Conservation (phyloP, 208 protist genomes). For the Tritrichomonas foetus region DNA sequence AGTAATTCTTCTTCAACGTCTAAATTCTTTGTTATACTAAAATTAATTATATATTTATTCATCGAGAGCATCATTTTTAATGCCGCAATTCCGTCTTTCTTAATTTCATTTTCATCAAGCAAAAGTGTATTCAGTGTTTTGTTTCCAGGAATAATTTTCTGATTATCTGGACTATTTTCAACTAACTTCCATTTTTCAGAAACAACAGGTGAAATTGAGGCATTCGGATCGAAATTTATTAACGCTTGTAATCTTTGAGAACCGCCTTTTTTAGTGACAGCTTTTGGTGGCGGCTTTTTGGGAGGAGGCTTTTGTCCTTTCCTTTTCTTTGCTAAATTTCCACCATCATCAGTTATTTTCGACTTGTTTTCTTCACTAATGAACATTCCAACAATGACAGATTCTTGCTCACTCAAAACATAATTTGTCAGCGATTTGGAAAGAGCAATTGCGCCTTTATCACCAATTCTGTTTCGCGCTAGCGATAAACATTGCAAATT, state of each 20-base stretch:
- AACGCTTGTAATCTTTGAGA: not conserved
- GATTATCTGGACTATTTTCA: not conserved
- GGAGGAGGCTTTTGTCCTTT: constrained; percentile 11
- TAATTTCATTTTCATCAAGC: constrained; percentile 6
- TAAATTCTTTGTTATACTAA: not conserved
- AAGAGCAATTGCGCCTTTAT: constrained; percentile 26
- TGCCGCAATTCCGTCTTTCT: not conserved
- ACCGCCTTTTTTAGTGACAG: not conserved
- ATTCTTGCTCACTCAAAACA: not conserved
- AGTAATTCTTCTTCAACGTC: not conserved
- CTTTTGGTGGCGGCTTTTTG: not conserved
- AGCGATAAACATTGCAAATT: constrained; percentile 19
- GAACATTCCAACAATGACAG: not conserved
- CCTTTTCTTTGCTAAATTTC: not conserved
- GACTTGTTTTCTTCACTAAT: constrained; percentile 9
- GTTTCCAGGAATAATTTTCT: not conserved
- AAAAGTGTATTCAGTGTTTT: not conserved
- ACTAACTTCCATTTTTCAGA: not conserved
- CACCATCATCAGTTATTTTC: constrained; percentile 26
- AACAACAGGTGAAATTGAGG: not conserved
- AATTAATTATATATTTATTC: not conserved
- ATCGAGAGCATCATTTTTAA: not conserved
- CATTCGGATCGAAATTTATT: constrained; percentile 16
- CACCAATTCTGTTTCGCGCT: constrained; percentile 26
- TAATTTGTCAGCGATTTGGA: constrained; percentile 3